phyloP scores from a whole-genome alignment of 2,329 filamentous ascomycete species.

The Blastomyces percursus region DNA sequence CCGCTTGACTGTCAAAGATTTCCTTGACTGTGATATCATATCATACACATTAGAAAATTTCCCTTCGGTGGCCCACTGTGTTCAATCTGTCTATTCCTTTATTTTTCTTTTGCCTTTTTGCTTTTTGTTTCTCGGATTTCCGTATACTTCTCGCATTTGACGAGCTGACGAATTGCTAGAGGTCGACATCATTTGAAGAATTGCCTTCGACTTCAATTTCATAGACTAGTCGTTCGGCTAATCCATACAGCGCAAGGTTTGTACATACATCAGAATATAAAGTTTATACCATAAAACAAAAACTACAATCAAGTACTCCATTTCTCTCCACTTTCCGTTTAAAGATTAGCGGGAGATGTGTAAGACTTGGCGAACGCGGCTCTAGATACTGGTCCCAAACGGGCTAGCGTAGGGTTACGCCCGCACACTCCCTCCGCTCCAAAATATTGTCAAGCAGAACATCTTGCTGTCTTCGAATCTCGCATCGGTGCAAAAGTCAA shows the following conservation, averaged over 20 bases:
- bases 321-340: too few relatives aligned
- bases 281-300: not conserved
- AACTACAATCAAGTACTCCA: too few relatives aligned
- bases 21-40: not conserved
- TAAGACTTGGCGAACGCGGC: slow-evolving; percentile 39
- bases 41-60: not conserved
- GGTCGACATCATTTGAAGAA: not conserved
- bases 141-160: not conserved
- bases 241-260: not conserved
- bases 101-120: not conserved
- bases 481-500: slow-evolving; percentile 7
- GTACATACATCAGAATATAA: not conserved
- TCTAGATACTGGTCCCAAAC: slow-evolving; percentile 11
- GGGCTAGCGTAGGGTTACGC: slow-evolving; percentile 36
- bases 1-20: not conserved
- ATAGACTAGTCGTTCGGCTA: not conserved
- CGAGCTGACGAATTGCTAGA: not conserved
- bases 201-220: not conserved
- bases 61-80: not conserved
- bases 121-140: not conserved
- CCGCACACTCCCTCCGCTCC: slow-evolving; percentile 23
- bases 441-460: slow-evolving; percentile 4
- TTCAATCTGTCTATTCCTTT: not conserved
- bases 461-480: slow-evolving; percentile 7
- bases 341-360: not conserved